Conservation (phyloP, 768 basidiomycete species). For the Cantharellus anzutake region DNA sequence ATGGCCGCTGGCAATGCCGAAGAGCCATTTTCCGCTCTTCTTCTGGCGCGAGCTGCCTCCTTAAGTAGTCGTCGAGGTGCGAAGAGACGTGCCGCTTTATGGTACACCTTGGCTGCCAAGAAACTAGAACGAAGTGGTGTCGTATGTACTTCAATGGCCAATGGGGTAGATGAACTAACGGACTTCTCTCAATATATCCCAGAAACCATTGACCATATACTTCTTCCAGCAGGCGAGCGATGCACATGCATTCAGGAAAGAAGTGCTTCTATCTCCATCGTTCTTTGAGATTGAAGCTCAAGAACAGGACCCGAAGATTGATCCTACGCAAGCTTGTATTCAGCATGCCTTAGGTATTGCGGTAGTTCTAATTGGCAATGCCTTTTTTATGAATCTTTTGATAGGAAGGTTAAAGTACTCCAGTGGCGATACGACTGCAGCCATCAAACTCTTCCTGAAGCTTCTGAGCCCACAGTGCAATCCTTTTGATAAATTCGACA, state of each 20-base stretch:
- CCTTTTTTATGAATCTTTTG: background rate
- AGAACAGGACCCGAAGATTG: slow-evolving; percentile 27
- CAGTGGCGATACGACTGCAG: slow-evolving; percentile 62
- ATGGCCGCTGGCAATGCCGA: slow-evolving; percentile 76
- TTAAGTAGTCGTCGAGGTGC: slow-evolving; percentile 37
- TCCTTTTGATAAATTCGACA: slow-evolving; percentile 18
- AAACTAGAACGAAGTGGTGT: slow-evolving; percentile 69
- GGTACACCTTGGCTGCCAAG: slow-evolving; percentile 62
- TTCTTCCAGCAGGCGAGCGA: slow-evolving; percentile 55
- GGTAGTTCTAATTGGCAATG: background rate
- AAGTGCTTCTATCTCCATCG: slow-evolving; percentile 51
- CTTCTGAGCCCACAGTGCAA: slow-evolving; percentile 27
- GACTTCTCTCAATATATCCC: background rate
- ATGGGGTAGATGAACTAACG: slow-evolving; percentile 2
- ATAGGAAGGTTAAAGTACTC: slow-evolving; percentile 76
- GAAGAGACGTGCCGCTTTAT: slow-evolving; percentile 46
- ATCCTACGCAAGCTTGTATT: slow-evolving; percentile 48
- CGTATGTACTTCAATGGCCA: slow-evolving; percentile 25
- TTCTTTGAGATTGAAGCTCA: slow-evolving; percentile 61
- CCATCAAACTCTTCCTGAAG: slow-evolving; percentile 59
- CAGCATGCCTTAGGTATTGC: slow-evolving; percentile 57
- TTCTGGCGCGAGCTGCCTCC: slow-evolving; percentile 63
- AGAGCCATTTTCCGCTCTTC: slow-evolving; percentile 60
- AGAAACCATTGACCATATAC: slow-evolving; percentile 79
- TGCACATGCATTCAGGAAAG: slow-evolving; percentile 31